Base-by-base conservation (phyloP, 495 filamentous ascomycete genomes). In the Podospora pseudoanserina region DNA sequence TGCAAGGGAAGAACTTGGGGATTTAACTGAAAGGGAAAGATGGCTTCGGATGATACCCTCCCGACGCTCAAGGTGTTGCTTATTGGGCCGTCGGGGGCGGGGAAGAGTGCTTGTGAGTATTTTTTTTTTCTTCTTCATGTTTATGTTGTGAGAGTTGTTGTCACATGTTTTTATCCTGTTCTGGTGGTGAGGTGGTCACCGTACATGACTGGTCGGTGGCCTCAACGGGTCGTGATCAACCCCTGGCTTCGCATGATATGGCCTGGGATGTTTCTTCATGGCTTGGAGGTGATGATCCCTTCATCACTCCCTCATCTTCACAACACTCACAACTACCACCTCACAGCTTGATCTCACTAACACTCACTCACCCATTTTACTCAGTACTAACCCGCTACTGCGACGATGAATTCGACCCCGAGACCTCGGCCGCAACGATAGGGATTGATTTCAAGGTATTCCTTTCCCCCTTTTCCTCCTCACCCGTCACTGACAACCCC, bases 381-480 rank as follows among this genome's bases (percentile, higher is more conserved):
- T 2, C 13, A 78, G 75, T 77, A 64, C 65, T 77, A 23, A 72
- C 63, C 26, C 55, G 75, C 39, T 77, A 88, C 73, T 86, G 85
- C 75, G 86, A 88, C 67, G 83, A 88, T 73, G 83, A 86, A 65
- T 88, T 86, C 66, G 86, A 88, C 65, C 81, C 83, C 11, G 85
- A 87, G 67, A 81, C 77, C 39, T 80, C 85, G 15, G 82, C 83
- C 60, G 84, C 86, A 26, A 88, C 86, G 1, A 87, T 88, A 68
- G 86, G 86, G 27, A 84, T 88, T 62, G 86, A 88, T 69, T 88
- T 86, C 76, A 86, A 86, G 79, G 86, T 86, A 65, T 6, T 32
- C 7, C 7, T 0, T 6, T 32, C 7, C 5, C 2, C 58, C 58
- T 49, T 49, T 49, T 39, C 34, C 39, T 49, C 9, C 15, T 65